Evolutionary conservation across 257 asterid genomes (phyloP).

Genomic region (Fraxinus pennsylvanica): DNA sequence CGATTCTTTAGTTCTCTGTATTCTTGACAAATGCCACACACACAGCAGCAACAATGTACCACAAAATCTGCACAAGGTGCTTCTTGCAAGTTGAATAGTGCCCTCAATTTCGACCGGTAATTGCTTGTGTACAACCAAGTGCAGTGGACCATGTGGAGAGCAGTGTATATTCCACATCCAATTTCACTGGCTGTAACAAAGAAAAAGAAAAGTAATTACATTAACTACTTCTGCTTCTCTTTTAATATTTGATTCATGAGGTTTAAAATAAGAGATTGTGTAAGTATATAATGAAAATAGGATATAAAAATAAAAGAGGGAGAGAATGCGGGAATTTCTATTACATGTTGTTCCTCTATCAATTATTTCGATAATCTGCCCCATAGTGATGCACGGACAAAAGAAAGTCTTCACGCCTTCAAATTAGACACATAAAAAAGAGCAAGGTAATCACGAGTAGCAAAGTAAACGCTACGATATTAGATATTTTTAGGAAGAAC

Average conservation of each 20-base stretch:
- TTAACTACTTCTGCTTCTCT: not conserved
- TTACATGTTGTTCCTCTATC: conserved; percentile 44
- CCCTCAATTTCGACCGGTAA: conserved; percentile 41
- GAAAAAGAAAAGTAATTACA: no score
- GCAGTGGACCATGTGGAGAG: conserved; percentile 36
- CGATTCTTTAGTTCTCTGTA: conserved; percentile 46
- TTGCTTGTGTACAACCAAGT: conserved; percentile 38
- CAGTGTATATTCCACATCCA: conserved; percentile 31
- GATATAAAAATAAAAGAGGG: no score
- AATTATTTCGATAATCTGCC: conserved; percentile 37
- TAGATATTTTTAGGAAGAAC: not conserved
- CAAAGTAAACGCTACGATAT: not conserved
- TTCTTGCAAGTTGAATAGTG: conserved; percentile 37
- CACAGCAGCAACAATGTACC: conserved; percentile 42
- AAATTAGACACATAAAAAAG: not conserved
- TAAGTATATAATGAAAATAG: no score
- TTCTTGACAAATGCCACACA: conserved; percentile 41
- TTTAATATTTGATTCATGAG: no score
- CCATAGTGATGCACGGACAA: conserved; percentile 43
- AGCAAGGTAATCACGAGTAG: not conserved
- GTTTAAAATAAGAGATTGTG: no score
- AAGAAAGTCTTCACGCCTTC: conserved; percentile 36
- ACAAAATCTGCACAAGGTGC: conserved; percentile 32
- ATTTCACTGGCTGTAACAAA: conserved; percentile 24
- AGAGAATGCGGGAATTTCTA: no score